These are phyloP conservation scores for Quercus tomentella DNA, from an alignment of 331 rosid species.

Conservation along the genomic window DNA sequence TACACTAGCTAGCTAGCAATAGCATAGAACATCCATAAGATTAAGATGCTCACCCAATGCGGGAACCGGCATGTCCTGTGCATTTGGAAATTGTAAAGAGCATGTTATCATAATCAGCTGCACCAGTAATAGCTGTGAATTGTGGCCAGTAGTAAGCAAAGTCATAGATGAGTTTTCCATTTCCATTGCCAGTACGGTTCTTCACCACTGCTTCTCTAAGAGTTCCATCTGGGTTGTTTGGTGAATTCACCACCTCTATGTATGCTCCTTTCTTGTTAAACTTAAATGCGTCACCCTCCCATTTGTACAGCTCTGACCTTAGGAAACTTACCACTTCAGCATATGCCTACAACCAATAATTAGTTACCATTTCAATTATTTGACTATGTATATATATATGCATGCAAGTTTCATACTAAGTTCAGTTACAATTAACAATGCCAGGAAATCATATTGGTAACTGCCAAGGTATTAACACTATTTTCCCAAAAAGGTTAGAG, in stretches of 20 bases:
- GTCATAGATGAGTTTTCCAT: conserved; percentile 57
- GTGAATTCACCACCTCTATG: conserved; percentile 66
- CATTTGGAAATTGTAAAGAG: conserved; percentile 78
- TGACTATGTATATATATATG: too few species aligned
- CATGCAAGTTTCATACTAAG: too few species aligned
- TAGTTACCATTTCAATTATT: neutral
- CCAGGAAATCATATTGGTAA: too few species aligned
- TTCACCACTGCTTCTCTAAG: conserved; percentile 37
- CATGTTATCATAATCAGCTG: conserved; percentile 58
- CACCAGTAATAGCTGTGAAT: conserved; percentile 54
- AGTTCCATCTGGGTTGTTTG: conserved; percentile 80
- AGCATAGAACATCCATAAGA: too few species aligned
- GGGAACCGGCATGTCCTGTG: conserved; percentile 91
- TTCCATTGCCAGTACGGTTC: neutral
- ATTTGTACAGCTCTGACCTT: conserved; percentile 52
- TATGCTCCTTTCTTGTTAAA: conserved; percentile 46
- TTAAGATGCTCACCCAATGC: conserved; percentile 56
- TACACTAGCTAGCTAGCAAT: too few species aligned
- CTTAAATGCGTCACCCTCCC: conserved; percentile 67
- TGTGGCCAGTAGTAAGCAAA: conserved; percentile 96
- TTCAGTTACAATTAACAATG: too few species aligned
- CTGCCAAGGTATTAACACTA: too few species aligned
- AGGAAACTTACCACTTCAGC: conserved; percentile 28
- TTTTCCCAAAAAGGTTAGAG: too few species aligned
- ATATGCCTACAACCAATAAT: conserved; percentile 42